Evolutionary conservation across 306 rosid species (phyloP).

Genomic region (Lablab purpureus): DNA sequence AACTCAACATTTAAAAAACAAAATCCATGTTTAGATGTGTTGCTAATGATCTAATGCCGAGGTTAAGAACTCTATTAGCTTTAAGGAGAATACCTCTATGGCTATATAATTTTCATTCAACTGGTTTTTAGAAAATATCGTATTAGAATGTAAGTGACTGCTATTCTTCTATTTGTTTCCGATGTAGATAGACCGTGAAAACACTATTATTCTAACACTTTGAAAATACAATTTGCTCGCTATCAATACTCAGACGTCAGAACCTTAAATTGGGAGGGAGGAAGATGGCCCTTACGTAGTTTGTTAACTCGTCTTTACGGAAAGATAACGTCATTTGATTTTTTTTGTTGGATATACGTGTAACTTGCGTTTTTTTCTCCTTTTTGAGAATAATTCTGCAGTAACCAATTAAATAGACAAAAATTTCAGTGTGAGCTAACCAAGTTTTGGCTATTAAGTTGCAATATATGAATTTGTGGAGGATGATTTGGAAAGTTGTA

Average conservation of each 20-base stretch:
- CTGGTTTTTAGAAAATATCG: not conserved
- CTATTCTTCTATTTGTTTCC: not conserved
- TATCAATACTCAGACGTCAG: not conserved
- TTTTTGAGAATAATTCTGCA: not conserved
- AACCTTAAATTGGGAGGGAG: not conserved
- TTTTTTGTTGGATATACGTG: not conserved
- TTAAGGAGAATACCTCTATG: not conserved
- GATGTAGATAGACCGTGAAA: not conserved
- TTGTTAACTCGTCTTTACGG: not conserved
- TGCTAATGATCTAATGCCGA: not conserved
- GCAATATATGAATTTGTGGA: slow-evolving; percentile 12
- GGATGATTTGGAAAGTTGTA: slow-evolving; percentile 5
- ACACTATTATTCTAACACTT: not conserved
- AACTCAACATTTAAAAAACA: not conserved
- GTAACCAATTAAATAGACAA: not conserved
- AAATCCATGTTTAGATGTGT: not conserved
- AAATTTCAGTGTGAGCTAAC: not conserved
- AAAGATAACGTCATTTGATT: not conserved
- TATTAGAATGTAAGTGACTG: not conserved
- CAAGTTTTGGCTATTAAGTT: slow-evolving; percentile 25
- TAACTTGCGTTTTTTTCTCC: not conserved
- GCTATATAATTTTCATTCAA: not conserved
- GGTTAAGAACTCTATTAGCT: not conserved
- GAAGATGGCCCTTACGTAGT: not conserved
- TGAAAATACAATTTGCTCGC: not conserved